phyloP scores from a whole-genome alignment of 73 alveolate species.

The Tetrahymena borealis region DNA sequence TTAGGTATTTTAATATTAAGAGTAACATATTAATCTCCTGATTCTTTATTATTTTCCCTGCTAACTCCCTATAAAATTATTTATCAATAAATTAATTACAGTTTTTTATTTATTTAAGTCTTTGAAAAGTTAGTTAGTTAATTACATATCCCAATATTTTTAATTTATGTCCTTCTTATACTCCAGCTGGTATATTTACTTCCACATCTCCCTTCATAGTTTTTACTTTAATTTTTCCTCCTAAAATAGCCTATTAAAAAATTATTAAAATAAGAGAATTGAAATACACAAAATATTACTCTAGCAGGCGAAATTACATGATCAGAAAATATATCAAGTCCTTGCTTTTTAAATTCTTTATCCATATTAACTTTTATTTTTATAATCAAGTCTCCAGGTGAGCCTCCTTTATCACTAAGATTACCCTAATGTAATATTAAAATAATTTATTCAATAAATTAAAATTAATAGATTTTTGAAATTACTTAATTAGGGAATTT shows the following conservation, averaged over 20 bases:
- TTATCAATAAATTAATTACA: too few species aligned
- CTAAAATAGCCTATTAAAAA: conserved; percentile 61
- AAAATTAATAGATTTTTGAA: too few species aligned
- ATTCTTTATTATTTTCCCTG: not conserved
- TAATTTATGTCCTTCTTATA: conserved; percentile 55
- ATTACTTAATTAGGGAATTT: conserved; percentile 45
- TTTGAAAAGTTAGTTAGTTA: not conserved
- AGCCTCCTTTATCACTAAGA: conserved; percentile 53
- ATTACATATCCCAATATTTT: conserved; percentile 47
- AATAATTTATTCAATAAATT: not conserved
- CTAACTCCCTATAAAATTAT: not conserved
- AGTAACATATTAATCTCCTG: not conserved
- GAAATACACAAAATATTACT: not conserved
- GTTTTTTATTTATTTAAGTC: too few species aligned
- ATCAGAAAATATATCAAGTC: conserved; percentile 61
- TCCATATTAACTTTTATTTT: conserved; percentile 58
- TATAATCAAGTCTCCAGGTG: conserved; percentile 73
- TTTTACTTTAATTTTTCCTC: conserved; percentile 57
- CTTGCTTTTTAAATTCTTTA: conserved; percentile 64
- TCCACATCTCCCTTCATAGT: conserved; percentile 68
- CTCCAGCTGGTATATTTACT: conserved; percentile 64
- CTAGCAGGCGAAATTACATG: conserved; percentile 39
- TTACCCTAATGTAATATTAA: conserved; percentile 52
- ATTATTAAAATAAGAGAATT: not conserved
- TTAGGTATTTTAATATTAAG: not conserved